Conservation (phyloP, 129 eudicot genomes). For the Solidago caesia region DNA sequence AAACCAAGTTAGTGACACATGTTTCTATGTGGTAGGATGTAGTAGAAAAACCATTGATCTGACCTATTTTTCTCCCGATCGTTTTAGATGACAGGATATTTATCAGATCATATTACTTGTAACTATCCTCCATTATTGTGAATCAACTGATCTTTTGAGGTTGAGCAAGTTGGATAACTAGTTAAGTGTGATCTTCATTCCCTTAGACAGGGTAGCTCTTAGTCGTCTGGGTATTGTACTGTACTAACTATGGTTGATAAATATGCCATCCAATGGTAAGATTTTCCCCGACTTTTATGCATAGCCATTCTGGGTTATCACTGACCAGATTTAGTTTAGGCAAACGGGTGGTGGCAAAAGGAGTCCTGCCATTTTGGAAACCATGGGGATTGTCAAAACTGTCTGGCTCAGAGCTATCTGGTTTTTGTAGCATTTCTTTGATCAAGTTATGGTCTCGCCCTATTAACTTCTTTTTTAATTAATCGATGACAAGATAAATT, state of each 20-base stretch:
- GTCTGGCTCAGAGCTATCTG: no score
- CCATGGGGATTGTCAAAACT: no score
- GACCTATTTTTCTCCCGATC: conserved; percentile 23
- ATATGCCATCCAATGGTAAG: not conserved
- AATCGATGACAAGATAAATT: not conserved
- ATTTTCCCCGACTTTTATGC: no score
- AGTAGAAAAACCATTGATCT: conserved; percentile 43
- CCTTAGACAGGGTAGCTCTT: not conserved
- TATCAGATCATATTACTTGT: conserved; percentile 22
- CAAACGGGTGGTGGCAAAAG: no score
- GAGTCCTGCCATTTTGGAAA: no score
- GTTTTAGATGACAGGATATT: conserved; percentile 36
- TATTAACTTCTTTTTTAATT: not conserved
- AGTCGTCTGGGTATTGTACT: conserved; percentile 9
- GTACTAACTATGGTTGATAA: conserved; percentile 32
- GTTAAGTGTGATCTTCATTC: not conserved
- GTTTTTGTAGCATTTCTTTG: no score
- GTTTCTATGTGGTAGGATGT: conserved; percentile 35
- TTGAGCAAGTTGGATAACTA: conserved; percentile 21
- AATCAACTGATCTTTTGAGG: conserved; percentile 34
- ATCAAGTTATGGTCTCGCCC: not conserved
- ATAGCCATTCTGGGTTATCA: no score
- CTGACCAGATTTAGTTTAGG: not conserved
- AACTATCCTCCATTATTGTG: conserved; percentile 33
- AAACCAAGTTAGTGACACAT: conserved; percentile 21